Conservation (phyloP, 2,329 filamentous ascomycete genomes). For the Exophiala dermatitidis region DNA sequence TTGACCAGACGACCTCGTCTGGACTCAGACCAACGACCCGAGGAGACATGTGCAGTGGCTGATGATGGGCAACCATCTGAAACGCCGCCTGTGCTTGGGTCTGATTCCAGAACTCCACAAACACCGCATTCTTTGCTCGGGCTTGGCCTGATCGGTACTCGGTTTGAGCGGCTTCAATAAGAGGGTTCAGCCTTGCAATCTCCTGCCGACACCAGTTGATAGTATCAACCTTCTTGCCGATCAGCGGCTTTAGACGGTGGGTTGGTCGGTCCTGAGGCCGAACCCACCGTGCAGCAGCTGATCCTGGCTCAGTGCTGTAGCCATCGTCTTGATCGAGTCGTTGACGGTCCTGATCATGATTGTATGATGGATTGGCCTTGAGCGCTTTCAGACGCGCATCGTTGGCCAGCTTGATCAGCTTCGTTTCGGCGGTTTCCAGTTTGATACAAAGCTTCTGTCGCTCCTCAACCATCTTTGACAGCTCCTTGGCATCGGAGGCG, state of each 20-base stretch:
- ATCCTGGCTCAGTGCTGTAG: constrained; percentile 60
- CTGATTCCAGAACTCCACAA: constrained; percentile 81
- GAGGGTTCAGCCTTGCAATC: constrained; percentile 65
- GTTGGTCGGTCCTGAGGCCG: constrained; percentile 66
- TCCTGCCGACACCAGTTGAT: constrained; percentile 82
- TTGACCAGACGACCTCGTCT: constrained; percentile 77
- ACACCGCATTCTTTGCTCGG: constrained; percentile 66
- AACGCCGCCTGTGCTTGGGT: constrained; percentile 78
- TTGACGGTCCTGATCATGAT: constrained; percentile 32
- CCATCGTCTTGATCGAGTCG: constrained; percentile 38
- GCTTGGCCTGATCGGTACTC: constrained; percentile 59
- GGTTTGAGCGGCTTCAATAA: constrained; percentile 61
- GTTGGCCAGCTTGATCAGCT: constrained; percentile 74
- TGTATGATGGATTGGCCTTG: constrained; percentile 48
- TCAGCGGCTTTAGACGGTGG: constrained; percentile 62
- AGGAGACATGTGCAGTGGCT: constrained; percentile 77
- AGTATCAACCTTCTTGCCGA: constrained; percentile 86
- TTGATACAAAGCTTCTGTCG: constrained; percentile 72
- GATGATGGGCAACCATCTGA: constrained; percentile 80
- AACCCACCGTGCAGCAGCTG: constrained; percentile 67
- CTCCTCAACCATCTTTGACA: constrained; percentile 74
- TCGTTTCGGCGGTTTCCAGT: constrained; percentile 79
- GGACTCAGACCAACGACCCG: constrained; percentile 78
- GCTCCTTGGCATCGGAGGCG: constrained; percentile 64
- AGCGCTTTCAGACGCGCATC: constrained; percentile 59